Conservation (phyloP, 208 protist genomes). For the Hexamita inflata region DNA sequence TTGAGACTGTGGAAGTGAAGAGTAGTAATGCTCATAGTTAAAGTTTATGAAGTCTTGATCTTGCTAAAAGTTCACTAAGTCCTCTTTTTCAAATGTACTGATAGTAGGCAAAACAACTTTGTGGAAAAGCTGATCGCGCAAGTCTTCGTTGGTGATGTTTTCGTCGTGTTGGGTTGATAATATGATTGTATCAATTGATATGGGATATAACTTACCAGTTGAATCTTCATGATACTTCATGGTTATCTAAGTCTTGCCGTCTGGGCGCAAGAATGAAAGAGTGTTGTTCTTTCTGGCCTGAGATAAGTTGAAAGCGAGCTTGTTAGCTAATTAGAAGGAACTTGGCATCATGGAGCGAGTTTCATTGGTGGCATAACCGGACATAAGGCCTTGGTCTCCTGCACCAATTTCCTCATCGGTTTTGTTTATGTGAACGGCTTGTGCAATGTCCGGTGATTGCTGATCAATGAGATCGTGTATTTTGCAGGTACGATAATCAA, state of each 20-base stretch:
- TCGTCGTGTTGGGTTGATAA: conserved; percentile 94
- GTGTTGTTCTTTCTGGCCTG: conserved; percentile 66
- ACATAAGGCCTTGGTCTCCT: conserved; percentile 98
- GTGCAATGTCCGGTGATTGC: conserved; percentile 94
- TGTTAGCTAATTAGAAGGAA: conserved; percentile 76
- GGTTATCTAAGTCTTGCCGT: conserved; percentile 94
- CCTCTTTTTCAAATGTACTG: not conserved
- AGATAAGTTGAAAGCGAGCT: conserved; percentile 57
- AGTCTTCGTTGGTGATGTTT: conserved; percentile 72
- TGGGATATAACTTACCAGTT: conserved; percentile 64
- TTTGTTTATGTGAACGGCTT: conserved; percentile 89
- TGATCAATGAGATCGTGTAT: not conserved
- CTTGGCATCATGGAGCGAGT: conserved; percentile 88
- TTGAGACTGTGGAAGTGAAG: too few species aligned
- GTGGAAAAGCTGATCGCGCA: conserved; percentile 47
- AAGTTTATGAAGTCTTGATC: too few species aligned
- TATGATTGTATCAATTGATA: conserved; percentile 85
- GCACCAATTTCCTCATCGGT: conserved; percentile 81
- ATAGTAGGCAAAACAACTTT: conserved; percentile 31
- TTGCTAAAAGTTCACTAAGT: too few species aligned
- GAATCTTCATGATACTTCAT: conserved; percentile 82
- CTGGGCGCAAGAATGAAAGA: conserved; percentile 80
- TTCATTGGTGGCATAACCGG: conserved; percentile 97
- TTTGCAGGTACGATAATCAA: conserved; percentile 43
- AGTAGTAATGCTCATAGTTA: not conserved